Conservation (phyloP, 202 grass and related monocot species). For the Carex arenaria region DNA sequence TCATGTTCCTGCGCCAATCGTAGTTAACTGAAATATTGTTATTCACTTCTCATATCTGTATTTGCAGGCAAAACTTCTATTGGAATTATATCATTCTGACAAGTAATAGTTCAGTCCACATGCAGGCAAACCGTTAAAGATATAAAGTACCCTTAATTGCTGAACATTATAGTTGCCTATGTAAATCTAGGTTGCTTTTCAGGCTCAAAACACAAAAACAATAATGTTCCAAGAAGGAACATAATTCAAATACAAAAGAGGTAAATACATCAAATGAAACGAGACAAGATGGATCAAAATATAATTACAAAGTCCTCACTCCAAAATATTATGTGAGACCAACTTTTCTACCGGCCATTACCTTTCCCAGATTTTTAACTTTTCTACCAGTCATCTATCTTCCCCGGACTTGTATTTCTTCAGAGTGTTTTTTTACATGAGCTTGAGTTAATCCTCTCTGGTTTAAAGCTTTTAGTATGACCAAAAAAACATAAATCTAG, state of each 20-base stretch:
- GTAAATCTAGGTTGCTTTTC: neutral
- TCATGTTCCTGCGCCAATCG: neutral
- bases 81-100: neutral
- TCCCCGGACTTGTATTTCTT: neutral
- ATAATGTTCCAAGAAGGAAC: slow-evolving; percentile 17
- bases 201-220: neutral
- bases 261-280: neutral
- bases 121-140: neutral
- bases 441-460: neutral
- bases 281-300: neutral
- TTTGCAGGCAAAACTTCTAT: neutral
- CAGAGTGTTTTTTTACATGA: too few relatives aligned
- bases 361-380: neutral
- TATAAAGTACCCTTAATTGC: neutral
- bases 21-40: neutral
- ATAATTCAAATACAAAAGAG: neutral
- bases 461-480: neutral
- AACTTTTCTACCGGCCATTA: neutral
- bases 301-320: neutral
- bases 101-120: neutral
- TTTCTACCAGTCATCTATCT: neutral
- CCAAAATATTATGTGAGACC: neutral
- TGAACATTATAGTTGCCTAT: neutral
- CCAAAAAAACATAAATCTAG: too few relatives aligned
- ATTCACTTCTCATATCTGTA: neutral